Evolutionary conservation across 1,284 basidiomycete genomes (phyloP), one percentile per base, ranked within the genome.

Genomic region (Ceratobasidium sp.): DNA sequence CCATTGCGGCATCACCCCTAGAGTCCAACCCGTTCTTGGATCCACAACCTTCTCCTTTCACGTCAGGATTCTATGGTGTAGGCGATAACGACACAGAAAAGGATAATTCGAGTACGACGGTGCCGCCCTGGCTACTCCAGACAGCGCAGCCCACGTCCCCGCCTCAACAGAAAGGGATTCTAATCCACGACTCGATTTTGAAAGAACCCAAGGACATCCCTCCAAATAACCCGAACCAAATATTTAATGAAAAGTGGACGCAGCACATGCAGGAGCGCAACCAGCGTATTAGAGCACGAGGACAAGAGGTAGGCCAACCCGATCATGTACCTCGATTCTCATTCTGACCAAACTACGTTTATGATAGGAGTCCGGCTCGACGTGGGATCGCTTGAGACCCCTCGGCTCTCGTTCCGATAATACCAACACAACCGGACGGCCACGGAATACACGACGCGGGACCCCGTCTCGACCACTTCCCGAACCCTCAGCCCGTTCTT

Each of bases 181-280:
- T 60, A 4, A 30, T 57, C 54, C 10, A 20, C 10, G 27, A 27
- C n/a, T 12, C 54, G n/a, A 57, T 27, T 6, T 14, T 14, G 27
- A 35, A 3, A 14, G 30, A 60, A 3, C 38, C 38, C 38, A 35
- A 60, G 7, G 35, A 35, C 30, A 60, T 3, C 2, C 30, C 12
- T 10, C 10, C 35, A 14, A 23, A 60, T 2, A 27, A 35, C 30
- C 12, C 7, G 16, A 20, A 33, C 30, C 3, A 60, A 35, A 14
- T 35, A 2, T 60, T 33, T 33, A 30, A 60, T 16, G 30, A 27
- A 3, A 60, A 60, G 33, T 60, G 57, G 57, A 30, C 57, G 30
- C 33, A 35, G 33, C 41, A 65, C 44, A 65, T 65, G 62, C 38
- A 65, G 16, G 62, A 65, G 20, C 62, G 62, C n/a, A 48, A 23